phyloP scores from a whole-genome alignment of 2,329 filamentous ascomycete genomes.

The Trichoderma afroharzianum region DNA sequence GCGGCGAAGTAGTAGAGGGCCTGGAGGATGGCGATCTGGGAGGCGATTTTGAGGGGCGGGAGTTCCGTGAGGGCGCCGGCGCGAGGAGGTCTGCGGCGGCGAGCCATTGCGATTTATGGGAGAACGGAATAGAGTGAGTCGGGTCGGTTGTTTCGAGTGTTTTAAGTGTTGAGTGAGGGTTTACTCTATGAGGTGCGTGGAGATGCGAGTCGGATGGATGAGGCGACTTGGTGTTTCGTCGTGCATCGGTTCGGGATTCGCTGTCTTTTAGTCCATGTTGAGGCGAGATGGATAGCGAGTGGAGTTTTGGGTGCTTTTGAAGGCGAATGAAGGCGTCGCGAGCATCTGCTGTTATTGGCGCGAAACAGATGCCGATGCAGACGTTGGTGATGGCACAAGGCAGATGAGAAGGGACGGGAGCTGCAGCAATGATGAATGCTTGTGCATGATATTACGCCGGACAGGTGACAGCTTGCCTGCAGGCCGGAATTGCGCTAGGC shows the following conservation, averaged over 20 bases:
- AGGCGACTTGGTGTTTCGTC: neutral
- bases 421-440: neutral
- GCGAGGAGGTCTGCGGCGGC: slow-evolving; percentile 55
- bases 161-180: neutral
- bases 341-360: neutral
- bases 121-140: neutral
- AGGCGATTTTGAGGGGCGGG: slow-evolving; percentile 57
- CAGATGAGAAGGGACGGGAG: slow-evolving; percentile 1
- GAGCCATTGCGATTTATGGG: slow-evolving; percentile 41
- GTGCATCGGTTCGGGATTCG: neutral
- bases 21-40: slow-evolving; percentile 57
- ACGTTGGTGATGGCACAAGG: neutral
- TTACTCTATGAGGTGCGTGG: neutral
- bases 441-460: neutral
- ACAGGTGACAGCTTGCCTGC: slow-evolving; percentile 13
- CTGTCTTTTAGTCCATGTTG: neutral
- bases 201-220: neutral
- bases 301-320: neutral
- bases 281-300: neutral
- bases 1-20: slow-evolving; percentile 52
- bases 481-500: slow-evolving; percentile 1
- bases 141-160: neutral
- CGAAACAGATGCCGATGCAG: neutral
- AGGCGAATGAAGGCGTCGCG: neutral
- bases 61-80: slow-evolving; percentile 58